phyloP scores from a whole-genome alignment of 2,329 filamentous ascomycete species.

The Mollisia scopiformis region DNA sequence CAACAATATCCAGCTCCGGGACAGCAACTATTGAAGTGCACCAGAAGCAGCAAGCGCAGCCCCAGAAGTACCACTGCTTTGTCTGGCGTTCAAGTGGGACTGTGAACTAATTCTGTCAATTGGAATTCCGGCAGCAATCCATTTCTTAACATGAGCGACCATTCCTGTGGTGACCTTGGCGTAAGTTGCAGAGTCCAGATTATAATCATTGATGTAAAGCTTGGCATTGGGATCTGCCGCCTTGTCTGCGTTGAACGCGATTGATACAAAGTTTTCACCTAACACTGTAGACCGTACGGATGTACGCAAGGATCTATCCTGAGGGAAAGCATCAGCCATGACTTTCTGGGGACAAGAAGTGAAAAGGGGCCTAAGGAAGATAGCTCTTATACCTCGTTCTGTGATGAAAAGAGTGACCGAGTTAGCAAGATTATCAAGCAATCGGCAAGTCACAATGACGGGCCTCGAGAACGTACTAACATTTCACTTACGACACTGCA shows the following conservation, averaged over 20 bases:
- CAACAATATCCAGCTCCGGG: slow-evolving; percentile 61
- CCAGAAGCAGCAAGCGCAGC: slow-evolving; percentile 47
- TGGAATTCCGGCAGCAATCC: slow-evolving; percentile 62
- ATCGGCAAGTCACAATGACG: neutral
- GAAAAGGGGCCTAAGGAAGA: neutral
- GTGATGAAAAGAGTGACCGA: neutral
- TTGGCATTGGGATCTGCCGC: slow-evolving; percentile 67
- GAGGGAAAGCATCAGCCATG: slow-evolving; percentile 12
- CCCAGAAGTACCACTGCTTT: slow-evolving; percentile 1
- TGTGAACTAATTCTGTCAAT: slow-evolving; percentile 63
- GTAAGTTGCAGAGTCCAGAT: slow-evolving; percentile 50
- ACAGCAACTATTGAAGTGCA: slow-evolving; percentile 29
- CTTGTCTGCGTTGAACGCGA: slow-evolving; percentile 72
- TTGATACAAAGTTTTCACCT: slow-evolving; percentile 69
- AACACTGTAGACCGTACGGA: slow-evolving; percentile 69
- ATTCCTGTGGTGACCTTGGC: slow-evolving; percentile 58
- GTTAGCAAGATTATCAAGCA: neutral
- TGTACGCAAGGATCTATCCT: slow-evolving; percentile 48
- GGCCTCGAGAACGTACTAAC: neutral
- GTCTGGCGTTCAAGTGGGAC: slow-evolving; percentile 12
- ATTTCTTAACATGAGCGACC: slow-evolving; percentile 62
- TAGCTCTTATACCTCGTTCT: neutral
- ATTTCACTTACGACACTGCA: neutral
- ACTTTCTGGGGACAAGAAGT: neutral
- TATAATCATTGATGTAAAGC: slow-evolving; percentile 78